A percentile compares a stretch with the other conserved stretches of the same genome.
Conservation (phyloP, 2,329 filamentous ascomycete genomes). For the Mariannaea elegans region DNA sequence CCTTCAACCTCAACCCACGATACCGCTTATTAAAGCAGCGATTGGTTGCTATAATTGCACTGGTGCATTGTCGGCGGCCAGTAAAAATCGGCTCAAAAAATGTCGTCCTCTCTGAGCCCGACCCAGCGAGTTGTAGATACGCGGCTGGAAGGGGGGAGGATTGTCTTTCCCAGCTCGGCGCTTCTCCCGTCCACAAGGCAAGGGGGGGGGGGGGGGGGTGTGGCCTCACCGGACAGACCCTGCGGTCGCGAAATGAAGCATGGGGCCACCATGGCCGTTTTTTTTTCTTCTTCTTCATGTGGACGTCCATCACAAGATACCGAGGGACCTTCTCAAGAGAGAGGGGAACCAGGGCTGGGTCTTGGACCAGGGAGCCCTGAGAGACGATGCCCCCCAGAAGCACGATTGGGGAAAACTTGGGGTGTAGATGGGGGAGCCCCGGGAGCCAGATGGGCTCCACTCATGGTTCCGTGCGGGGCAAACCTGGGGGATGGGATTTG, state of each 20-base stretch:
- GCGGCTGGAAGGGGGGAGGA: neutral
- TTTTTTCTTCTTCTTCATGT: slow-evolving; percentile 22
- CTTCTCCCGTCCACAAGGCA: slow-evolving; percentile 23
- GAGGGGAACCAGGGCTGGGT: neutral
- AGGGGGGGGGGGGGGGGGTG: slow-evolving; percentile 9
- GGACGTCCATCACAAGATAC: slow-evolving; percentile 38
- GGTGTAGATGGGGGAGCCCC: too few species aligned
- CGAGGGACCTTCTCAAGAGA: slow-evolving; percentile 31
- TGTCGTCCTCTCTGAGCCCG: neutral
- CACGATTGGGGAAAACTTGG: neutral
- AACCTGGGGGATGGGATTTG: slow-evolving; percentile 32
- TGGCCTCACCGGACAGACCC: slow-evolving; percentile 33
- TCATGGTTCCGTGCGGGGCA: slow-evolving; percentile 31
- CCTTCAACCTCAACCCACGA: neutral
- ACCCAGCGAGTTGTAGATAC: slow-evolving; percentile 6
- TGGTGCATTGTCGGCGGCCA: slow-evolving; percentile 22
- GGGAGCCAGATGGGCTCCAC: too few species aligned
- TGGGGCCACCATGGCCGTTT: too few species aligned
- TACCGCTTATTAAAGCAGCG: neutral
- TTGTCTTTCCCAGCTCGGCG: slow-evolving; percentile 24
- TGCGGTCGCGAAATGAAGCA: slow-evolving; percentile 23
- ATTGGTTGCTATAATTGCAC: slow-evolving; percentile 17
- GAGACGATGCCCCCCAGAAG: slow-evolving; percentile 22
- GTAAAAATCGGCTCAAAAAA: slow-evolving; percentile 17
- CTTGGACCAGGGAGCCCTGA: slow-evolving; percentile 20